Percentiles rank a stretch among this genome's conserved stretches.
phyloP scores from a whole-genome alignment of 257 asterid species.

The Phtheirospermum japonicum region DNA sequence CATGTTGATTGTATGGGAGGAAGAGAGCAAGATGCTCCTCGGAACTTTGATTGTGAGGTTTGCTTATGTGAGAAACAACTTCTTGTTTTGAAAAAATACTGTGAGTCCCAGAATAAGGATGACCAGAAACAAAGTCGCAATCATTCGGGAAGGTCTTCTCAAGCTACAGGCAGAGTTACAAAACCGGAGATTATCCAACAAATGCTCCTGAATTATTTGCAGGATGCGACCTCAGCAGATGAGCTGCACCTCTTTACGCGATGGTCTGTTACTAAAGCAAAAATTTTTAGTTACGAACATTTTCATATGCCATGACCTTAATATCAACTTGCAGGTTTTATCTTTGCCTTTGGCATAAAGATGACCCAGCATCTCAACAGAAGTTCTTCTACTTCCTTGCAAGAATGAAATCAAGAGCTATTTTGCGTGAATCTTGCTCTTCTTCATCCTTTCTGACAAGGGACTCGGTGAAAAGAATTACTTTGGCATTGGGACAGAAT shows the following conservation, averaged over 20 bases:
- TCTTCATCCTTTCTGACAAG: slow-evolving; percentile 59
- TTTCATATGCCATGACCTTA: slow-evolving; percentile 22
- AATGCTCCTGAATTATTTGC: slow-evolving; percentile 86
- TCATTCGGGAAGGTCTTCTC: slow-evolving; percentile 48
- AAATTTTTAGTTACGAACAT: slow-evolving; percentile 24
- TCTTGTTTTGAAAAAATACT: slow-evolving; percentile 55
- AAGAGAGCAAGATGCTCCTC: slow-evolving; percentile 59
- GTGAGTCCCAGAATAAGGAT: slow-evolving; percentile 54
- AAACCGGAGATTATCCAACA: slow-evolving; percentile 85
- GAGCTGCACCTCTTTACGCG: slow-evolving; percentile 67
- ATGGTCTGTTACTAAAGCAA: slow-evolving; percentile 58
- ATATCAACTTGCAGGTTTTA: slow-evolving; percentile 74
- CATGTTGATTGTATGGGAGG: slow-evolving; percentile 84
- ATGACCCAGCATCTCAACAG: slow-evolving; percentile 74
- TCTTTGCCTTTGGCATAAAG: slow-evolving; percentile 96
- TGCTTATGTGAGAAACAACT: slow-evolving; percentile 84
- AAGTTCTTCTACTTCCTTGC: slow-evolving; percentile 60
- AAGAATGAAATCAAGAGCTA: slow-evolving; percentile 72
- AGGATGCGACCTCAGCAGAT: slow-evolving; percentile 73
- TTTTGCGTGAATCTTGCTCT: slow-evolving; percentile 59
- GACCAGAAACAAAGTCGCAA: slow-evolving; percentile 42
- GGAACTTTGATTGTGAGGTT: slow-evolving; percentile 54
- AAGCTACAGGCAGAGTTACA: slow-evolving; percentile 39
- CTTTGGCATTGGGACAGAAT: slow-evolving; percentile 84
- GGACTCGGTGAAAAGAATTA: slow-evolving; percentile 72